Percentiles rank a stretch among this genome's conserved stretches.
phyloP scores from a whole-genome alignment of 176 grass and related monocot species.

The Lolium rigidum region DNA sequence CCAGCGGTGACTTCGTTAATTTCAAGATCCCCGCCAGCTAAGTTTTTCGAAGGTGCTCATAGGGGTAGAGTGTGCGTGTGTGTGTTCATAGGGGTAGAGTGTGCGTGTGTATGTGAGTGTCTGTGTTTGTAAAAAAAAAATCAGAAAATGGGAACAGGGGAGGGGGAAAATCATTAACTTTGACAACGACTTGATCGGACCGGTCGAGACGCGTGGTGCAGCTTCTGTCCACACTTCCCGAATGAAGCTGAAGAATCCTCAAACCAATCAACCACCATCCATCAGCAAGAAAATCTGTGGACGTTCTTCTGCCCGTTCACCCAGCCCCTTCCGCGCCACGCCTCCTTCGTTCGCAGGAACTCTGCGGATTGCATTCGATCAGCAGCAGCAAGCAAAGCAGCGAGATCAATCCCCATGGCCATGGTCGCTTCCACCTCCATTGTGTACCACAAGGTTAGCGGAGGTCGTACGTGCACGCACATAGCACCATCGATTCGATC shows the following conservation, averaged over 20 bases:
- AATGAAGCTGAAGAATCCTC: not conserved
- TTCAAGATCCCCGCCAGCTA: too few relatives aligned
- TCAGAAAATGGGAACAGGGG: not conserved
- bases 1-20: too few relatives aligned
- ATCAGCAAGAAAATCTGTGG: constrained; percentile 5
- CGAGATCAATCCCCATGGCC: constrained; percentile 48
- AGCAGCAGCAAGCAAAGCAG: not conserved
- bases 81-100: too few relatives aligned
- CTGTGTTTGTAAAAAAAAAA: not conserved
- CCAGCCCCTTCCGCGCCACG: not conserved
- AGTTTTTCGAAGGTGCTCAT: too few relatives aligned
- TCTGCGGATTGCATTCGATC: not conserved
- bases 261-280: constrained; percentile 10
- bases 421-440: constrained; percentile 69
- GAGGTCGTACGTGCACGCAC: not conserved
- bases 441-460: constrained; percentile 60
- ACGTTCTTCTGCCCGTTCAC: constrained; percentile 5
- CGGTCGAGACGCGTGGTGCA: constrained; percentile 31
- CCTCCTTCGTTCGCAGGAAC: not conserved
- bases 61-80: too few relatives aligned
- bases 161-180: too few relatives aligned
- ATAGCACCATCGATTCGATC: too few relatives aligned
- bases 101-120: too few relatives aligned
- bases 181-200: constrained; percentile 22
- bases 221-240: constrained; percentile 26